Percentiles rank a stretch among this genome's conserved stretches.
Evolutionary conservation across 1,284 basidiomycete species (phyloP).

Genomic region (Sporisorium scitamineum): DNA sequence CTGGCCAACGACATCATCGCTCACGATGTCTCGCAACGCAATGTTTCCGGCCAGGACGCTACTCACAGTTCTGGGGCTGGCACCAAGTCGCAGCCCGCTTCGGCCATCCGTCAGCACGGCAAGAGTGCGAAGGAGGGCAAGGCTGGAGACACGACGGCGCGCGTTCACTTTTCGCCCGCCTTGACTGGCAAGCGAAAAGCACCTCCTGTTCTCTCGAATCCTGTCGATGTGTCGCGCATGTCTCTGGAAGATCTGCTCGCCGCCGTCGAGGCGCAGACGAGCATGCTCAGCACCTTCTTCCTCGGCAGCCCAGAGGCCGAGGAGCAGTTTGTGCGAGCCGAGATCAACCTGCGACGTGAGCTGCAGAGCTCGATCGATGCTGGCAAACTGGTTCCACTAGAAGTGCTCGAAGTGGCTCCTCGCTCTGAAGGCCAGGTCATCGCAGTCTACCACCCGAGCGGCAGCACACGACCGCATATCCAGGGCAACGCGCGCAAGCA

Average conservation of each 20-base stretch:
- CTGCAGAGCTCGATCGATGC: constrained; percentile 69
- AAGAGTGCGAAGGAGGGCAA: constrained; percentile 46
- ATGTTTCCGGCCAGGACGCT: background rate
- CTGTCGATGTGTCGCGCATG: constrained; percentile 70
- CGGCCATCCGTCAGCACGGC: constrained; percentile 44
- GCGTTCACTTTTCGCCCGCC: constrained; percentile 63
- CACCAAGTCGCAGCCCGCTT: constrained; percentile 44
- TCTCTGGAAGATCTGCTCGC: constrained; percentile 71
- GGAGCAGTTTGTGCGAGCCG: constrained; percentile 71
- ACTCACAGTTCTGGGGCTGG: background rate
- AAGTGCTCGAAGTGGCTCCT: constrained; percentile 68
- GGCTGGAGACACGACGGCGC: constrained; percentile 25
- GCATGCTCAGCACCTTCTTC: constrained; percentile 68
- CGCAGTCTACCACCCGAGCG: constrained; percentile 71
- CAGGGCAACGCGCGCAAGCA: constrained; percentile 71
- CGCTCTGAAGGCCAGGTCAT: constrained; percentile 70
- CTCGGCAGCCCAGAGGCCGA: constrained; percentile 71
- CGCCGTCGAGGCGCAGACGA: constrained; percentile 71
- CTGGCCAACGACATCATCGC: constrained; percentile 46
- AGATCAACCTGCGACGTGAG: constrained; percentile 71
- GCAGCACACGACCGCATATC: constrained; percentile 71
- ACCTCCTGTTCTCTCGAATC: constrained; percentile 57
- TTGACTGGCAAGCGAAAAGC: constrained; percentile 66
- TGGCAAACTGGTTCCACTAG: constrained; percentile 70
- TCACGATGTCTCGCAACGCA: constrained; percentile 17